These are phyloP conservation scores for Euphorbia schlechtendalii DNA, from an alignment of 441 rosid genomes.

Conservation along the genomic window DNA sequence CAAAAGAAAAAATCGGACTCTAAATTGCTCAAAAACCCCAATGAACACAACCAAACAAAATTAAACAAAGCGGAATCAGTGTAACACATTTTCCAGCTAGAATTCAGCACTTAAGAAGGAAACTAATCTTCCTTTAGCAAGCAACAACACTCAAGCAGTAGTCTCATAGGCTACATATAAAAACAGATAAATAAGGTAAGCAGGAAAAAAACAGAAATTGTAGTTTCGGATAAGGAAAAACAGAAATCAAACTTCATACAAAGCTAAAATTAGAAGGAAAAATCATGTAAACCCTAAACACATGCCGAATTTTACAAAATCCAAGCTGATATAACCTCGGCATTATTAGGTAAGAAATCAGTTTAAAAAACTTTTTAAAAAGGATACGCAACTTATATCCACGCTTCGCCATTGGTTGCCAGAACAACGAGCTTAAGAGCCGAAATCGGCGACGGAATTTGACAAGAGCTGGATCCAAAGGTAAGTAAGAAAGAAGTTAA, in stretches of 20 bases:
- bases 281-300: neutral
- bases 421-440: neutral
- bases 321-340: slow-evolving; percentile 23
- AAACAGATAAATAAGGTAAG: neutral
- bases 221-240: neutral
- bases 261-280: neutral
- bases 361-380: slow-evolving; percentile 1
- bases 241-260: neutral
- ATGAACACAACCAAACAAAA: neutral
- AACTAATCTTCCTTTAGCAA: neutral
- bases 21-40: neutral
- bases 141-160: too few species aligned
- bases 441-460: neutral
- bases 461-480: neutral
- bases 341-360: neutral
- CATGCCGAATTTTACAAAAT: slow-evolving; percentile 12
- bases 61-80: neutral
- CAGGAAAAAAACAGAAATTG: neutral
- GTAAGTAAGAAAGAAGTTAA: neutral
- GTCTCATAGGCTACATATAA: neutral
- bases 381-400: slow-evolving; percentile 99
- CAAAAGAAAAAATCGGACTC: neutral
- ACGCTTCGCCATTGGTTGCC: slow-evolving; percentile 62
- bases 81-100: neutral
- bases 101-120: neutral